Base-by-base conservation (phyloP, 2,329 filamentous ascomycete species). In the Penicillium sp. region DNA sequence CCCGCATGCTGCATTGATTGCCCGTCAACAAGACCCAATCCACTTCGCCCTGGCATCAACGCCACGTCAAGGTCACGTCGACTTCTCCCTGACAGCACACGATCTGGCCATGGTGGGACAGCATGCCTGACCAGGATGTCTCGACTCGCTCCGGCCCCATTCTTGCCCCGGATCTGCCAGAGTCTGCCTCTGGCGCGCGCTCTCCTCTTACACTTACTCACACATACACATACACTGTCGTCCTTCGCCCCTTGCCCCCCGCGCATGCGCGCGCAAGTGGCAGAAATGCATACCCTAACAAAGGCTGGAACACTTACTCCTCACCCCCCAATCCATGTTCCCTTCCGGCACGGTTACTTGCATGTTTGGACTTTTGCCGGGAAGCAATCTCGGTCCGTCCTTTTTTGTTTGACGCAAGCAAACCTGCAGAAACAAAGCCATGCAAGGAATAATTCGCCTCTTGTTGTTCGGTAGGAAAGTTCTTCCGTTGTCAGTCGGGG, bases 361-460 rank as follows among this genome's bases (percentile, higher is more conserved):
- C 63, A 64, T 61, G 57, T 62, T 62, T 62, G 58, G 53, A 56
- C 57, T 44, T 63, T 56, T 58, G 48, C 54, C 54, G 48, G 55
- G 14, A n/a, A 54, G 54, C 52, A 54, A 64, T 64, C 58, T 61
- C 50, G 58, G 54, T 51, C 56, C 53, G 52, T 58, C 53, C 31
- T 33, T 42, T 63, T 57, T 65, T 56, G 60, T 65, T 65, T 62
- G 60, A 55, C 59, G 49, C 52, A 56, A 47, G 59, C 63, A 65
- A 65, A 65, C 63, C 53, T 65, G 60, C 63, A 65, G 62, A 61
- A 52, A 59, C 58, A 63, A 61, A 56, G 55, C 51, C 45, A 36
- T 60, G 42, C 51, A 52, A 45, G 49, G 44, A 51, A 40, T 24
- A n/a, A 37, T 39, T 58, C 52, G 52, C 46, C 45, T 48, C 42